phyloP scores from a whole-genome alignment of 2,329 filamentous ascomycete species.

The Capronia epimyces region DNA sequence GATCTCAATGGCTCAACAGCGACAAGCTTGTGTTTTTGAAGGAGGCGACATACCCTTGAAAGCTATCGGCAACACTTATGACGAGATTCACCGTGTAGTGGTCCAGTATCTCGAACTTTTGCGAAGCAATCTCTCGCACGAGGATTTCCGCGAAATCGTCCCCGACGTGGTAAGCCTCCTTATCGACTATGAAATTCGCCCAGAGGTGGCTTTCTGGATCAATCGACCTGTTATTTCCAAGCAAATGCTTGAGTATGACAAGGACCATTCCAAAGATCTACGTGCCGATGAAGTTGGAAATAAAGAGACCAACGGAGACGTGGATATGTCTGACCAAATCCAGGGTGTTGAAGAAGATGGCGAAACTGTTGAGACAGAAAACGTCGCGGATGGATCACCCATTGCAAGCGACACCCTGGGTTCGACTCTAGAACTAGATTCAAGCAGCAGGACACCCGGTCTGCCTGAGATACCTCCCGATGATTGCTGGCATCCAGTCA shows the following conservation, averaged over 20 bases:
- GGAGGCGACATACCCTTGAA: constrained; percentile 78
- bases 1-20: constrained; percentile 85
- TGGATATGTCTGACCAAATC: constrained; percentile 31
- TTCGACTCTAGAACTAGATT: constrained; percentile 12
- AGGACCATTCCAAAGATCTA: constrained; percentile 31
- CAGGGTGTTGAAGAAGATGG: constrained; percentile 31
- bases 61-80: constrained; percentile 77
- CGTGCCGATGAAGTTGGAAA: constrained; percentile 23
- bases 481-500: constrained; percentile 59
- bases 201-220: constrained; percentile 78
- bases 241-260: constrained; percentile 49
- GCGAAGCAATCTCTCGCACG: constrained; percentile 67
- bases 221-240: constrained; percentile 67
- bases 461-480: constrained; percentile 35
- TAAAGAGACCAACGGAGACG: constrained; percentile 30
- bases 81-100: constrained; percentile 81
- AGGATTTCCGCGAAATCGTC: constrained; percentile 72
- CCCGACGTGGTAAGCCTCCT: constrained; percentile 71
- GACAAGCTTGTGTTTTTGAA: constrained; percentile 76
- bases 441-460: constrained; percentile 27
- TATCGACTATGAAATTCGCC: constrained; percentile 70
- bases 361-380: constrained; percentile 35
- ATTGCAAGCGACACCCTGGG: constrained; percentile 15
- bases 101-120: constrained; percentile 86
- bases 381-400: constrained; percentile 32